phyloP scores from a whole-genome alignment of 108 stramenopile genomes.

The Nitzschia palea region DNA sequence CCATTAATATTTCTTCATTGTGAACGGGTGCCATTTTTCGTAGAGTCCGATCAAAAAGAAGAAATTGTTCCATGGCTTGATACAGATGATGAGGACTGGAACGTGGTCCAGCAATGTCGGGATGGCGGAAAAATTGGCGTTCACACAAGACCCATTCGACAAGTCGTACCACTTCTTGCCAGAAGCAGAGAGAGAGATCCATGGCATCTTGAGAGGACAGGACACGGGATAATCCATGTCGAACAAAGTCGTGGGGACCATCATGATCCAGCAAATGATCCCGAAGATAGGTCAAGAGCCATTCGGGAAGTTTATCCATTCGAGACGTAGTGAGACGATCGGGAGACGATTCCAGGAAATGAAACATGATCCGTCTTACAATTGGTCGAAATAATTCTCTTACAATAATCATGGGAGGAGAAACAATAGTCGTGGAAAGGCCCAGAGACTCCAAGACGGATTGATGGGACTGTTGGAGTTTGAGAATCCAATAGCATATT shows the following conservation, averaged over 20 bases:
- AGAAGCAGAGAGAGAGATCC: conserved; percentile 30
- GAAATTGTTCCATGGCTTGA: conserved; percentile 71
- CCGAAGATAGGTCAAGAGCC: conserved; percentile 67
- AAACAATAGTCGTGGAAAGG: neutral
- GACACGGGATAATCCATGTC: conserved; percentile 2
- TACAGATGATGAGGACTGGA: conserved; percentile 40
- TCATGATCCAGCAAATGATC: conserved; percentile 42
- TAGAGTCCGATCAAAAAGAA: conserved; percentile 58
- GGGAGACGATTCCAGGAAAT: conserved; percentile 61
- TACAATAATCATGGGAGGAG: conserved; percentile 12
- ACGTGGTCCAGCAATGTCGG: conserved; percentile 46
- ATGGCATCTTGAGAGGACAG: conserved; percentile 1
- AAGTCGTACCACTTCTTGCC: conserved; percentile 57
- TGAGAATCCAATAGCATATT: neutral
- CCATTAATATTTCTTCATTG: conserved; percentile 6
- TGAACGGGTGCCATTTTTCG: conserved; percentile 10
- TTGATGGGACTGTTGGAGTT: conserved; percentile 6
- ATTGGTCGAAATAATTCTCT: conserved; percentile 24
- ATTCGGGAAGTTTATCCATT: conserved; percentile 77
- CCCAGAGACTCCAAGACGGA: conserved; percentile 12
- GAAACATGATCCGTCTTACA: conserved; percentile 40
- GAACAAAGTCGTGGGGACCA: conserved; percentile 19
- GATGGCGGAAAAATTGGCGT: conserved; percentile 65
- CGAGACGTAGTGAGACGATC: conserved; percentile 49
- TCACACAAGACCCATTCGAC: conserved; percentile 59